Evolutionary conservation across 768 basidiomycete species (phyloP), one percentile per base, ranked within the genome.

Genomic region (Terana coerulea): DNA sequence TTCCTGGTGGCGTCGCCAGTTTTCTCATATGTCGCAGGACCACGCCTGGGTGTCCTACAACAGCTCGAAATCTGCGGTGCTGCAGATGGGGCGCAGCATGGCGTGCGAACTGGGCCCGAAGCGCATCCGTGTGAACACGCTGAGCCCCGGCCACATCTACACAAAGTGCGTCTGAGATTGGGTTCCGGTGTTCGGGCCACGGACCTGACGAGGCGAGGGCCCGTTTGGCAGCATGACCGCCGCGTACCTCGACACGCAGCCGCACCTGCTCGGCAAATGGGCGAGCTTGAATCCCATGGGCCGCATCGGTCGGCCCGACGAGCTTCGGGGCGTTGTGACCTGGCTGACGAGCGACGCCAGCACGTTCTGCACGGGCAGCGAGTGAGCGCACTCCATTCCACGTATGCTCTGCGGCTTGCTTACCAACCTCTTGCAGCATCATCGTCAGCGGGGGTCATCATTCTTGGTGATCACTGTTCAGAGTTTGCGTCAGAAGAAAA

Each of bases 11-110:
- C 28, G 21, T 19, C 37, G 3, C 11, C 28, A 33, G 3, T 24
- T 22, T 2, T 34, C 15, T 14, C 45, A 29, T 17, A 15, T 6
- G 12, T 26, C 56, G 25, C 37, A 86, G 88, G 86, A 81, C 56
- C 84, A 87, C 57, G 78, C 81, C 1, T 88, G 84, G 86, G 77
- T 83, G 45, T 78, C 84, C 12, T 90, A 90, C 69, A 88, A 89
- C 67, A 75, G 78, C 42, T 86, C 83, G 69, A 91, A 91, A 67
- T 79, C 83, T 1, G 88, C 82, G 4, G 86, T 91, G 15, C 67
- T 89, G 35, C 88, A 91, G 67, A 88, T 88, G 86, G 81, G 74
- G 5, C 79, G 88, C 36, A 88, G 84, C 64, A 84, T 91, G 86
- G 88, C 88, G 3, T 88, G 86, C 61, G 88, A 91, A 62, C 75